Evolutionary conservation across 345 rosid genomes (phyloP).

Genomic region (Eucalyptus melliodora): DNA sequence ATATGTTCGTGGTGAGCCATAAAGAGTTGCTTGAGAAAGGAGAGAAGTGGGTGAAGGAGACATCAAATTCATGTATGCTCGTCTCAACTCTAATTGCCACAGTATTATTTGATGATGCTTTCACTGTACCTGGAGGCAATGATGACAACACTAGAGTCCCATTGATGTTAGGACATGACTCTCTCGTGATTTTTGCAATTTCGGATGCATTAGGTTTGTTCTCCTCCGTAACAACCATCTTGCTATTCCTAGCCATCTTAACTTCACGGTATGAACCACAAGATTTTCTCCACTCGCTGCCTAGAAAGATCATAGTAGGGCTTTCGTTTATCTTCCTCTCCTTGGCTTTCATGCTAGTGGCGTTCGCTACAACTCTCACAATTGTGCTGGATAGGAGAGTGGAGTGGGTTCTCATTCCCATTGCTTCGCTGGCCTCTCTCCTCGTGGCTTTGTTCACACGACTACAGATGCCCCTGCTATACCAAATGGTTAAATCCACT

Average conservation of each 20-base stretch:
- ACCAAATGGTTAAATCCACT: background rate
- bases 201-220: conserved; percentile 6
- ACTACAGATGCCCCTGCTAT: background rate
- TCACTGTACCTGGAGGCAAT: too few species aligned
- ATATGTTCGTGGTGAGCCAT: too few species aligned
- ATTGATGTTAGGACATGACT: too few species aligned
- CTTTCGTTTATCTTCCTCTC: background rate
- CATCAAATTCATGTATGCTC: too few species aligned
- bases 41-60: too few species aligned
- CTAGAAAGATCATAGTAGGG: background rate
- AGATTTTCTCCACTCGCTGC: background rate
- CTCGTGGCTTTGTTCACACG: rapidly evolving
- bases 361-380: background rate
- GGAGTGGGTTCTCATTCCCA: background rate
- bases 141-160: rapidly evolving
- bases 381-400: background rate
- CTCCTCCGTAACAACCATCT: background rate
- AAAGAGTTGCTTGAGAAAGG: too few species aligned
- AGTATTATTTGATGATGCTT: rapidly evolving
- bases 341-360: background rate
- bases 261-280: background rate
- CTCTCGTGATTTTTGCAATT: background rate
- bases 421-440: background rate
- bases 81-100: too few species aligned
- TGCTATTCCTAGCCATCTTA: conserved; percentile 3